Base-by-base conservation (phyloP, 805 yeast species). In the Cyberlindnera americana region DNA sequence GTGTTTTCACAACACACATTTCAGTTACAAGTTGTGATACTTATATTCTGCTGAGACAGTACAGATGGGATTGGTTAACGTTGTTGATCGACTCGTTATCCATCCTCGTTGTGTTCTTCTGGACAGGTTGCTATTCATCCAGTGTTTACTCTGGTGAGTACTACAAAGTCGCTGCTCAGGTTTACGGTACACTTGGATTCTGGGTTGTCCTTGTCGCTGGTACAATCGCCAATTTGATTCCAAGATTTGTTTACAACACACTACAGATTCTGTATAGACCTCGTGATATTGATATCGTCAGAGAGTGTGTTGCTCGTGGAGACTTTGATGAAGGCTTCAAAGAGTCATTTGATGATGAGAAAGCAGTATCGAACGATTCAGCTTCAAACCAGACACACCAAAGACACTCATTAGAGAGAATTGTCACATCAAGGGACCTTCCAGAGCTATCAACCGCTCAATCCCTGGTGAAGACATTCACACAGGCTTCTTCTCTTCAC, bases 11-110 rank as follows among this genome's bases (percentile, higher is more conserved):
- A 31, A 75, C 83, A 5, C 67, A 77, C 25, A 80, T 83, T 49
- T 70, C 89, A 3, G 82, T 78, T 35, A 66, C 79, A 15, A 60
- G 89, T 3, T 80, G 86, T 63, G 81, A 84, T 52, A 44, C 73
- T 3, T 83, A 82, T 57, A 72, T 83, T 32, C 54, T 82, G 44
- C 56, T 81, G 48, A 85, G 81, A 52, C 90, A 81, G 58, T 75
- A 74, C 54, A 71, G 90, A 58, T 84, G 95, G 95, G 95, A 84
- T 62, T 83, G 87, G 86, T 64, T 81, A 35, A 73, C 86, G 2
- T 53, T 70, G 14, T 56, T 81, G 42, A 71, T 81, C 44, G 73
- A 75, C 37, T 61, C 67, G 2, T 49, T 84, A 18, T 82, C 90
- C 2, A 70, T 78, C 33, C 48, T 83, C 26, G 55, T 81, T 15